Percentiles rank a stretch among this genome's conserved stretches.
These are phyloP conservation scores for Candida buenavistaensis DNA, from an alignment of 1,139 yeast species.

Conservation along the genomic window DNA sequence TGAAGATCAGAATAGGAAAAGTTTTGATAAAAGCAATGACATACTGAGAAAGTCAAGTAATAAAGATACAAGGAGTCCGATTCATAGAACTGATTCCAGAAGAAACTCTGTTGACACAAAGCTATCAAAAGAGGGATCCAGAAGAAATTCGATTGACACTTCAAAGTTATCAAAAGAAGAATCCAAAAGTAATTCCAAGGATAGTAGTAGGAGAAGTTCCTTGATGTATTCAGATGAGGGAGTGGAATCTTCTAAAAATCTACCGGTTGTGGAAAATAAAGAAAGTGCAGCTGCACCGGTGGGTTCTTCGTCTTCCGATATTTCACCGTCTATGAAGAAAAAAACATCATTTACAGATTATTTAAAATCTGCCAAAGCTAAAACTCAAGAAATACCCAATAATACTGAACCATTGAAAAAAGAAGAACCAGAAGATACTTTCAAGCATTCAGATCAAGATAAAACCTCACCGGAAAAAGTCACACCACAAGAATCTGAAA, in stretches of 20 bases:
- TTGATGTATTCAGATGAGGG: slow-evolving; percentile 1
- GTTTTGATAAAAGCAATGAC: slow-evolving; percentile 3
- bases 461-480: background rate
- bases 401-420: slow-evolving; percentile 2
- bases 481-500: background rate
- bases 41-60: slow-evolving; percentile 5
- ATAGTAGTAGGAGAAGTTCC: slow-evolving; percentile 6
- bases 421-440: background rate
- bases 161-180: slow-evolving; percentile 3
- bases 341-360: slow-evolving; percentile 19
- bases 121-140: slow-evolving; percentile 2
- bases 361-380: slow-evolving; percentile 14
- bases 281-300: too few relatives aligned
- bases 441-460: background rate
- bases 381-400: slow-evolving; percentile 5
- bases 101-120: slow-evolving; percentile 8
- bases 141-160: too few relatives aligned
- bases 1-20: background rate
- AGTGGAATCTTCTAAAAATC: slow-evolving; percentile 3
- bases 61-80: slow-evolving; percentile 1
- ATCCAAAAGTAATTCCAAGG: slow-evolving; percentile 3
- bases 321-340: slow-evolving; percentile 1
- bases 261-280: too few relatives aligned
- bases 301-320: too few relatives aligned
- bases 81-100: slow-evolving; percentile 5